Evolutionary conservation across 768 basidiomycete species (phyloP), one percentile per base, ranked within the genome.

Genomic region (Podaxis sp.): DNA sequence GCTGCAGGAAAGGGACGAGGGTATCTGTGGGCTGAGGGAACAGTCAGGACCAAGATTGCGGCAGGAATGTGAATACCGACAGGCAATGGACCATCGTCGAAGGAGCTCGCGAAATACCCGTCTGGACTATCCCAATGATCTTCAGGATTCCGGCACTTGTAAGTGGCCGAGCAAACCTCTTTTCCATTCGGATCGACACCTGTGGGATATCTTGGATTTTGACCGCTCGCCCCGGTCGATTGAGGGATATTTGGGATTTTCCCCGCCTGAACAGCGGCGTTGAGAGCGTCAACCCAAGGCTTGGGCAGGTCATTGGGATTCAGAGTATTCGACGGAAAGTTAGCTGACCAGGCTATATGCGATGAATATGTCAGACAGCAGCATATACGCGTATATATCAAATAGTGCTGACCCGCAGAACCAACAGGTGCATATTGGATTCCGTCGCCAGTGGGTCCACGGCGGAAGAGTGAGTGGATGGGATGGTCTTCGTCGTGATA

Each of bases 51-150:
- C 52, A 63, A 37, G n/a, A 40, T 24, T 24, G 49, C 15, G 8
- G 36, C 60, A 41, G 52, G 50, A 37, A 52, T 43, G 50, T 49
- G 12, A 22, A 40, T 55, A 69, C 75, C 65, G 49, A 78, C 77
- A 19, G 79, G 75, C 15, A 81, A 76, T 0, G 93, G 93, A 0
- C 94, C 94, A 69, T 94, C 93, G 69, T 95, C 93, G 69, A 94
- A 94, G 53, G 85, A 80, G 59, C 85, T 76, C 1, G 78, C 90
- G 56, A 92, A 75, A 57, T 80, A 75, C 7, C 91, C 90, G 33
- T 80, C 72, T 0, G 94, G 94, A 0, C 89, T 90, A 64, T 95
- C 85, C 85, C 88, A 89, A 54, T 92, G 69, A 65, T 93, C 91
- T 11, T 81, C 85, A 3, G 79, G 66, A 46, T 77, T 80, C 50